Conservation (phyloP, 768 basidiomycete genomes). For the Amyloporia xantha region DNA sequence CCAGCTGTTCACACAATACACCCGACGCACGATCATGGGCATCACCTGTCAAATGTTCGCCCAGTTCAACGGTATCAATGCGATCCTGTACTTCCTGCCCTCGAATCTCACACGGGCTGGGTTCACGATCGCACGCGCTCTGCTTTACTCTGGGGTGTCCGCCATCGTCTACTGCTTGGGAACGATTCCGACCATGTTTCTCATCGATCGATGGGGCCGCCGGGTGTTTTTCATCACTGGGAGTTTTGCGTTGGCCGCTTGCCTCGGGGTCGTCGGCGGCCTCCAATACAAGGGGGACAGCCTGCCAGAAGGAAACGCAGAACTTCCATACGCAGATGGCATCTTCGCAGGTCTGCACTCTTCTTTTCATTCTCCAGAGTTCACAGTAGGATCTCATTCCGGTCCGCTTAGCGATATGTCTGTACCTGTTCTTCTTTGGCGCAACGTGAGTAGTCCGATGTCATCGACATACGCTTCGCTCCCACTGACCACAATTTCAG, state of each 20-base stretch:
- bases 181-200: conserved; percentile 47
- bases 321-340: conserved; percentile 28
- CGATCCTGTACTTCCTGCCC: conserved; percentile 52
- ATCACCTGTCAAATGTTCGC: conserved; percentile 47
- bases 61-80: conserved; percentile 51
- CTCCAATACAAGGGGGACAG: conserved; percentile 40
- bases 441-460: conserved; percentile 30
- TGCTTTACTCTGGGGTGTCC: conserved; percentile 42
- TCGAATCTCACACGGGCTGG: conserved; percentile 45
- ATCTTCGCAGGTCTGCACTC: conserved; percentile 24
- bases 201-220: conserved; percentile 48
- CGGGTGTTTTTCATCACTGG: conserved; percentile 43
- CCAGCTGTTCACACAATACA: conserved; percentile 45
- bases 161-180: conserved; percentile 42
- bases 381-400: no score
- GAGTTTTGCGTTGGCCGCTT: conserved; percentile 35
- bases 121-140: conserved; percentile 35
- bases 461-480: conserved; percentile 5
- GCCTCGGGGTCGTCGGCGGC: conserved; percentile 40
- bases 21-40: conserved; percentile 43
- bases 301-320: conserved; percentile 28
- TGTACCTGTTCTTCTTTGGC: conserved; percentile 56
- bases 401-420: conserved; percentile 31
- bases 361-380: no score
- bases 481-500: conserved; percentile 10